Evolutionary conservation across 2,329 filamentous ascomycete species (phyloP).

Genomic region (Neocatenulostroma microsporum): DNA sequence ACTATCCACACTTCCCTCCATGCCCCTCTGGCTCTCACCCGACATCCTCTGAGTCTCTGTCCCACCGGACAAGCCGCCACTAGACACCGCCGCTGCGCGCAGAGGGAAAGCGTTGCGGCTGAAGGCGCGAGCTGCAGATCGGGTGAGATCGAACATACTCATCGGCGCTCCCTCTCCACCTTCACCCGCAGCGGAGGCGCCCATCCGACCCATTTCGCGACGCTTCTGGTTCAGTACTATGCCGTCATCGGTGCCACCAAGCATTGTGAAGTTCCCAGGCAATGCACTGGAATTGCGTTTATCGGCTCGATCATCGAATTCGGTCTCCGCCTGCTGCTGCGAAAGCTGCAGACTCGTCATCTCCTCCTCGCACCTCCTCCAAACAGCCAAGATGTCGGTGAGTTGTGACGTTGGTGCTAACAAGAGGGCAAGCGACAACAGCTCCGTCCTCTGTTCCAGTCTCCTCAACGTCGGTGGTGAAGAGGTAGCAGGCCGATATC

Average conservation of each 20-base stretch:
- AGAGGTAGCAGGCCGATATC: conserved; percentile 47
- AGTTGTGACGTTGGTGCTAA: conserved; percentile 63
- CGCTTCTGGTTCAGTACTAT: conserved; percentile 34
- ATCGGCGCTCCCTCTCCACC: conserved; percentile 46
- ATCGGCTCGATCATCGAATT: conserved; percentile 61
- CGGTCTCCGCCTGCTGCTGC: conserved; percentile 61
- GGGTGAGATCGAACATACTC: conserved; percentile 47
- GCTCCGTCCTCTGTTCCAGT: conserved; percentile 73
- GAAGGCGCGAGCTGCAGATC: conserved; percentile 43
- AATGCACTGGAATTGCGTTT: conserved; percentile 31
- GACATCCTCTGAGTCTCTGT: not conserved
- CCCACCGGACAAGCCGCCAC: not conserved
- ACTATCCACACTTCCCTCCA: conserved; percentile 20
- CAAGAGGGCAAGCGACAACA: conserved; percentile 65
- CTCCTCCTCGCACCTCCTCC: conserved; percentile 71
- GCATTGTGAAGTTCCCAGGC: conserved; percentile 39
- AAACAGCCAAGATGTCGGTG: conserved; percentile 66
- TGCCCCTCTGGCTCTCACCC: conserved; percentile 6
- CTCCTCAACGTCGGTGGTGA: conserved; percentile 58
- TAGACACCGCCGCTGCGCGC: conserved; percentile 12
- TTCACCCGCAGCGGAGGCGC: conserved; percentile 15
- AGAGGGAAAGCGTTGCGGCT: conserved; percentile 40
- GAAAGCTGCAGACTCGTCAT: conserved; percentile 58
- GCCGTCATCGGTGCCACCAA: conserved; percentile 27
- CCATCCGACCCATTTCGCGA: conserved; percentile 31